Percentiles rank a stretch among this genome's conserved stretches.
Conservation (phyloP, 306 rosid genomes). For the Malus domestica region ASM211411v1 NC_041802.1:31129001-31129500, state of each 20-base stretch:
- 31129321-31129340: neutral
- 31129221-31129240: conserved; percentile 55
- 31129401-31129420: neutral
- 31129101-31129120: conserved; percentile 26
- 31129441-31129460: neutral
- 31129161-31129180: conserved; percentile 55
- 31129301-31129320: neutral
- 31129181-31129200: conserved; percentile 37
- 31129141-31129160: conserved; percentile 46
- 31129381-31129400: neutral
- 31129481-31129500: neutral
- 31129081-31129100: conserved; percentile 18
- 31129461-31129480: neutral
- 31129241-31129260: conserved; percentile 70
- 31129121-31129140: conserved; percentile 36
- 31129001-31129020: conserved; percentile 15
- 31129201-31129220: conserved; percentile 38
- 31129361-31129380: neutral
- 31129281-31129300: neutral
- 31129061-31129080: conserved; percentile 30
- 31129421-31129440: neutral
- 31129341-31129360: neutral
- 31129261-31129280: conserved; percentile 12
- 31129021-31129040: neutral
- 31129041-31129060: conserved; percentile 41